phyloP scores from a whole-genome alignment of 2,329 filamentous ascomycete genomes.

The Aspergillus thermomutatus region DNA sequence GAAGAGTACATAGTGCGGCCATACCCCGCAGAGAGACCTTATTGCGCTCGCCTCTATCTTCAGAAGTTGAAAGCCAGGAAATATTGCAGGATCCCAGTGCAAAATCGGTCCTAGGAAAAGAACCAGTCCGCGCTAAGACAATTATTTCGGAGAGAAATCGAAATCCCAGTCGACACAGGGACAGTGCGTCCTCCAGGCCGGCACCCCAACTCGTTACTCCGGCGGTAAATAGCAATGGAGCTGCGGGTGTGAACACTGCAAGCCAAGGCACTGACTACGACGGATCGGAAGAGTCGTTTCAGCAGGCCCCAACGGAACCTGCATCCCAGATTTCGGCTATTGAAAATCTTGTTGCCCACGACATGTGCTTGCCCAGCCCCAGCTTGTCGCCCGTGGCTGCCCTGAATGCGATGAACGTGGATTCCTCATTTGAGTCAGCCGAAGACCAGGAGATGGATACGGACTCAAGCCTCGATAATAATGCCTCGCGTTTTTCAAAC shows the following conservation, averaged over 20 bases:
- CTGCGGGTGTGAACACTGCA: constrained; percentile 16
- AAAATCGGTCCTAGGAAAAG: constrained; percentile 16
- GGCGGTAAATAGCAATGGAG: background rate
- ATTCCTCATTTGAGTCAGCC: constrained; percentile 41
- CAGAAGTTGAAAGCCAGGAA: constrained; percentile 25
- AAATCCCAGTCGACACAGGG: constrained; percentile 11
- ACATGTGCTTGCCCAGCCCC: constrained; percentile 90
- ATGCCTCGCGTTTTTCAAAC: constrained; percentile 24
- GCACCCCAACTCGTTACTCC: constrained; percentile 6
- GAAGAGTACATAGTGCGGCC: constrained; percentile 31
- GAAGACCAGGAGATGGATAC: constrained; percentile 41
- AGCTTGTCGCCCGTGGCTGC: constrained; percentile 87
- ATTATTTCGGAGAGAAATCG: constrained; percentile 16
- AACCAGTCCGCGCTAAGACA: constrained; percentile 9
- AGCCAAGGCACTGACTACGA: constrained; percentile 24
- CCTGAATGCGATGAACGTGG: constrained; percentile 55
- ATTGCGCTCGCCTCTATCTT: constrained; percentile 31
- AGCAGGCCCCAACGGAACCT: constrained; percentile 18
- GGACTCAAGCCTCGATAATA: constrained; percentile 43
- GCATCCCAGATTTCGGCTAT: constrained; percentile 48
- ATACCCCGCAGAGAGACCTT: constrained; percentile 31
- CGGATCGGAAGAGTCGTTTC: constrained; percentile 18
- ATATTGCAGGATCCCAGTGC: constrained; percentile 10
- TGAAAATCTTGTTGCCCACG: constrained; percentile 71
- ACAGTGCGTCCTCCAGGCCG: constrained; percentile 7